Conservation (phyloP, 441 rosid genomes). For the Lepidium campestre region DNA sequence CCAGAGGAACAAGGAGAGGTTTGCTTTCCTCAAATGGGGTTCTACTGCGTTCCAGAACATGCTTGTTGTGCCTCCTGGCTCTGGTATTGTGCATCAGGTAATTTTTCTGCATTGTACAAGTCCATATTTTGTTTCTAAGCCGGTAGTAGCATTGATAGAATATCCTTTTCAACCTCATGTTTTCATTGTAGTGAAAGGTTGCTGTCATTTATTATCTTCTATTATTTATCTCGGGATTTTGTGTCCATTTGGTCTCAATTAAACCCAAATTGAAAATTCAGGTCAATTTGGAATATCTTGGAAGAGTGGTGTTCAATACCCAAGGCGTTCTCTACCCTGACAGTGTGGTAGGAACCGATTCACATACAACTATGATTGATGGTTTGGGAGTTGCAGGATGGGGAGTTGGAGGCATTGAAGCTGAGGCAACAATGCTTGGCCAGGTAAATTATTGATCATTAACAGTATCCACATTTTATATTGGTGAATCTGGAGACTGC, state of each 20-base stretch:
- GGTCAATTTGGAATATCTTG: conserved; percentile 98
- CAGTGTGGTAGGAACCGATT: conserved; percentile 98
- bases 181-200: neutral
- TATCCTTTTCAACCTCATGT: neutral
- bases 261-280: conserved; percentile 32
- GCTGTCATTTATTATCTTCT: neutral
- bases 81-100: conserved; percentile 99
- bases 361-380: conserved; percentile 99
- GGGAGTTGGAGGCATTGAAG: conserved; percentile 99
- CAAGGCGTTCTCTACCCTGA: conserved; percentile 82
- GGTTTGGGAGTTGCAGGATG: conserved; percentile 99
- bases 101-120: neutral
- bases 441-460: conserved; percentile 48
- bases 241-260: conserved; percentile 2
- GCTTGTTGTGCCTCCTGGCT: conserved; percentile 99
- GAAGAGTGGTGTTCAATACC: conserved; percentile 89
- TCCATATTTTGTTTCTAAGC: neutral
- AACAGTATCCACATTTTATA: neutral
- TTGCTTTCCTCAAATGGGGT: conserved; percentile 98
- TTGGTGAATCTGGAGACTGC: neutral
- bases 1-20: conserved; percentile 95
- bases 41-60: conserved; percentile 86
- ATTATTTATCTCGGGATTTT: neutral
- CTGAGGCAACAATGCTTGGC: conserved; percentile 98
- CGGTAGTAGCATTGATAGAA: neutral